Evolutionary conservation across 345 rosid genomes (phyloP).

Genomic region (Ricinus communis): DNA sequence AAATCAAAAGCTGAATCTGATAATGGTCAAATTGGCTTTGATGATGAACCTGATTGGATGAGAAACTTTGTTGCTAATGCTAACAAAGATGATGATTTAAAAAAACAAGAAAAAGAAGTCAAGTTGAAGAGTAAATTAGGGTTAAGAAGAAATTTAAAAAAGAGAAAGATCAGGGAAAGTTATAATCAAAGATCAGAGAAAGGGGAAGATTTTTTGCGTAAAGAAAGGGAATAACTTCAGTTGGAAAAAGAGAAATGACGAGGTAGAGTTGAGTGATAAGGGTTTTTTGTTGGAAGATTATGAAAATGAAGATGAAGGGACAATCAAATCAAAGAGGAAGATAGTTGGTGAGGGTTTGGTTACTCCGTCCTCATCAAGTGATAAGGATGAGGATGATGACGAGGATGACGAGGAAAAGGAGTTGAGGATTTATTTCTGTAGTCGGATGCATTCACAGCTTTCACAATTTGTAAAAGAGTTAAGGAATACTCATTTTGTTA

Average conservation of each 20-base stretch:
- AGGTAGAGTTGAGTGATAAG: constrained; percentile 42
- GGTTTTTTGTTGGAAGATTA: constrained; percentile 83
- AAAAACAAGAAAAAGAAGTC: constrained; percentile 25
- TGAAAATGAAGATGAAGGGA: constrained; percentile 71
- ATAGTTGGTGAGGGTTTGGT: constrained; percentile 41
- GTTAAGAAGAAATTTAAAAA: constrained; percentile 17
- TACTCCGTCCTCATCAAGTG: constrained; percentile 69
- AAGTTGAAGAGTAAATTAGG: constrained; percentile 31
- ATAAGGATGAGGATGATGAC: constrained; percentile 49
- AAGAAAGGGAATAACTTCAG: constrained; percentile 25
- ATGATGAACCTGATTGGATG: constrained; percentile 90
- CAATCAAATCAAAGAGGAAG: constrained; percentile 53
- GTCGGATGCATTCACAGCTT: constrained; percentile 94
- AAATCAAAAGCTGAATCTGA: constrained; percentile 20
- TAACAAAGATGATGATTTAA: constrained; percentile 27
- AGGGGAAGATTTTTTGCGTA: constrained; percentile 16
- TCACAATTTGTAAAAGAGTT: constrained; percentile 84
- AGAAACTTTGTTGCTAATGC: constrained; percentile 49
- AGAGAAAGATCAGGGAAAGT: constrained; percentile 11
- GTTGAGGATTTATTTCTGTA: constrained; percentile 75
- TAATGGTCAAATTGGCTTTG: constrained; percentile 25
- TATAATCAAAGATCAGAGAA: constrained; percentile 6
- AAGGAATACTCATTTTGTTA: constrained; percentile 62
- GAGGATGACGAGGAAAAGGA: constrained; percentile 37
- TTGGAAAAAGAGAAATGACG: constrained; percentile 30